These are phyloP conservation scores for Tricholoma saponaceum DNA, from an alignment of 768 basidiomycete genomes.

Conservation along the genomic window DNA sequence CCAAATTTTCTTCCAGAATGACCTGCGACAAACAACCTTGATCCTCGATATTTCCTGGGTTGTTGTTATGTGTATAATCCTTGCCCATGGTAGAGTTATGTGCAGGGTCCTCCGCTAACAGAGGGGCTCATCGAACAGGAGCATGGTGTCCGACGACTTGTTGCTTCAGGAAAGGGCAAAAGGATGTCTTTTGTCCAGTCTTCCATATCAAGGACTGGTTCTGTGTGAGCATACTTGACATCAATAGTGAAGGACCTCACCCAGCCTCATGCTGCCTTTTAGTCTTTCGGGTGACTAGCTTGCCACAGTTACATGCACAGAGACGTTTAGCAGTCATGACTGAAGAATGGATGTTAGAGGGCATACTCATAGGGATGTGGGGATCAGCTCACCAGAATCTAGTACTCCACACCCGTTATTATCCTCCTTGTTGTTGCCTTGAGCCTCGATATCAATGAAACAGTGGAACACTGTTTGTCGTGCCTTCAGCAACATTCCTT, in stretches of 20 bases:
- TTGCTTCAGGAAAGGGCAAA: neutral
- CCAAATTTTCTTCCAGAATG: neutral
- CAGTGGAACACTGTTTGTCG: neutral
- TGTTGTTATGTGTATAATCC: neutral
- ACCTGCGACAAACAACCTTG: neutral
- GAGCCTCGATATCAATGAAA: neutral
- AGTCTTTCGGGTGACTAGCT: neutral
- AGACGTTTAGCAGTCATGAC: neutral
- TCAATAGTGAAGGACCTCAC: neutral
- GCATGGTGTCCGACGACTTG: neutral
- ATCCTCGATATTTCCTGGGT: neutral
- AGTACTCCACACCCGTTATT: neutral
- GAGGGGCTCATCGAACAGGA: neutral
- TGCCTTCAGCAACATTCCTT: neutral
- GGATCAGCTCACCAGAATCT: neutral
- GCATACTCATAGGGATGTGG: neutral
- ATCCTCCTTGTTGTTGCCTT: neutral
- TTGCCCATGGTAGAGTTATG: neutral
- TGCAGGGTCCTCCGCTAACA: neutral
- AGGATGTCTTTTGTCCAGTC: neutral
- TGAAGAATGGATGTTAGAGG: neutral
- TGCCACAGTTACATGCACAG: neutral
- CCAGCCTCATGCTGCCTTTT: neutral
- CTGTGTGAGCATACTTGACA: neutral
- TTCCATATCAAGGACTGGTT: neutral